phyloP scores from a whole-genome alignment of 2,329 filamentous ascomycete genomes.

The Exserohilum rostratum region DNA sequence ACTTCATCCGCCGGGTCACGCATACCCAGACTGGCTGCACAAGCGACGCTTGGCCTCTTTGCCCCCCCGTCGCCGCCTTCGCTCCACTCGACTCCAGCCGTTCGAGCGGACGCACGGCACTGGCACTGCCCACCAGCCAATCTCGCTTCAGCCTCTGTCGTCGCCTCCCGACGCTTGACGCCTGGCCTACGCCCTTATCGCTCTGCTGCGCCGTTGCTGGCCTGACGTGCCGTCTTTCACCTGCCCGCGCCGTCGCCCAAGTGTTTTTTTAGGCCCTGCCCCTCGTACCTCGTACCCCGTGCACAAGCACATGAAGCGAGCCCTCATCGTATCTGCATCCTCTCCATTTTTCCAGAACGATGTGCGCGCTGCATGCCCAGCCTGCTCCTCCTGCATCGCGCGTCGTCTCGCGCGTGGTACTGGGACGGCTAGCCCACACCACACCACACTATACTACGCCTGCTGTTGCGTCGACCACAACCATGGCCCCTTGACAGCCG shows the following conservation, averaged over 20 bases:
- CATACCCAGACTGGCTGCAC: no score
- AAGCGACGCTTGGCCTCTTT: slow-evolving; percentile 5
- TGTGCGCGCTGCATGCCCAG: neutral
- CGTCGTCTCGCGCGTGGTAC: neutral
- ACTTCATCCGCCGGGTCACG: neutral
- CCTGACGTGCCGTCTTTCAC: no score
- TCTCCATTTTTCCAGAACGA: neutral
- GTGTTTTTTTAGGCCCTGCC: slow-evolving; percentile 14
- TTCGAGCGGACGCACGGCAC: neutral
- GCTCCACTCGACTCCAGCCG: slow-evolving; percentile 3
- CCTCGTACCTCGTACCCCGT: slow-evolving; percentile 2
- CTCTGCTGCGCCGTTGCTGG: neutral
- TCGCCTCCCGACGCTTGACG: no score
- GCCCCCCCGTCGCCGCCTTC: slow-evolving; percentile 2
- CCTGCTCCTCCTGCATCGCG: neutral
- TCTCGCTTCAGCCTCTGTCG: slow-evolving; percentile 13
- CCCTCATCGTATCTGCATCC: no score
- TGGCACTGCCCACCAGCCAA: slow-evolving; percentile 6
- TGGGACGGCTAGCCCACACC: slow-evolving; percentile 15
- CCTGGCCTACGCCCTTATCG: slow-evolving; percentile 12
- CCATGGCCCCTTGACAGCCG: slow-evolving; percentile 1
- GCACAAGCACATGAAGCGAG: no score
- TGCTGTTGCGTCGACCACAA: no score
- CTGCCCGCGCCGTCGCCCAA: slow-evolving; percentile 2
- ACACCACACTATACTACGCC: slow-evolving; percentile 1